phyloP scores from a whole-genome alignment of 345 rosid genomes.

The Bruguiera parviflora region DNA sequence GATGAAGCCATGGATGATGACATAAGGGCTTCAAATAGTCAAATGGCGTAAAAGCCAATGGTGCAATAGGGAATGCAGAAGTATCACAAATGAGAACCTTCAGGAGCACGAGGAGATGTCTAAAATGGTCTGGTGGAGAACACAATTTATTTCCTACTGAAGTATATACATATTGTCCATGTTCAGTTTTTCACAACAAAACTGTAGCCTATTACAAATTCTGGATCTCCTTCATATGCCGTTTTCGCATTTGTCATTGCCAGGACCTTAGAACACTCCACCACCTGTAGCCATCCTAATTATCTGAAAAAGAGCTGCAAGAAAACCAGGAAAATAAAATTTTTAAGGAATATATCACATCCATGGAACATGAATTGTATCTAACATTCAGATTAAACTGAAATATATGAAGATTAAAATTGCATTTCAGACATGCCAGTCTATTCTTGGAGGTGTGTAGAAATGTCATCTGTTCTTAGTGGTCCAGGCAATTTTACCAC shows the following conservation, averaged over 20 bases:
- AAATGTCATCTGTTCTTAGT: too few species aligned
- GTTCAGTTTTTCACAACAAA: neutral
- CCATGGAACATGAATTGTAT: neutral
- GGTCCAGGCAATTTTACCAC: too few species aligned
- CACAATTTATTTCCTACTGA: neutral
- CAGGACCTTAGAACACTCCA: conserved; percentile 23
- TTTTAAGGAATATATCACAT: neutral
- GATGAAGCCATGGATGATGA: too few species aligned
- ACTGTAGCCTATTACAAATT: neutral
- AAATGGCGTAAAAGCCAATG: neutral
- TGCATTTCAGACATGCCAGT: too few species aligned
- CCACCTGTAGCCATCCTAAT: conserved; percentile 28
- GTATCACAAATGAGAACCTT: too few species aligned
- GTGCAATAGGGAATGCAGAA: neutral
- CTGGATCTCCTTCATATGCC: neutral
- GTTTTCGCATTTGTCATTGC: neutral
- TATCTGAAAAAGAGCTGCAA: conserved; percentile 43
- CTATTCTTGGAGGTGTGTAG: too few species aligned
- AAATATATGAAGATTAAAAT: too few species aligned
- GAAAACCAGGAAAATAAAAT: neutral
- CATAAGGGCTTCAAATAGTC: too few species aligned
- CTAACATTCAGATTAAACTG: too few species aligned
- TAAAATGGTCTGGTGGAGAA: neutral
- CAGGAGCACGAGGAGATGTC: too few species aligned
- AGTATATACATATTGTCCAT: too few species aligned